Evolutionary conservation across 1,139 yeast genomes (phyloP), one percentile per base, ranked within the genome.

Genomic region (Meyerozyma smithsonii): DNA sequence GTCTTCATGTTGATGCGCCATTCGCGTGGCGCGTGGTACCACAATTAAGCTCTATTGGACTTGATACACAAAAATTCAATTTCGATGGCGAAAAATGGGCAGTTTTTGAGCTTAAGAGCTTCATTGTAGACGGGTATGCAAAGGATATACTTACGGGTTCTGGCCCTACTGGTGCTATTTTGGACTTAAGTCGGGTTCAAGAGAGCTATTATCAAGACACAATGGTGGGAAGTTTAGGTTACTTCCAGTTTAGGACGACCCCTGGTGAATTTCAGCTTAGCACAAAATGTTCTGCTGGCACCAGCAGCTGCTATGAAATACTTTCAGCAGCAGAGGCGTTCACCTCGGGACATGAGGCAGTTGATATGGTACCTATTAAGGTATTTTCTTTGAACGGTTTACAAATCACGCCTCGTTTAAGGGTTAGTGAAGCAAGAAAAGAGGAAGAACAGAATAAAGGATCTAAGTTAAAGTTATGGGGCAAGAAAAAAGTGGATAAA

Each of bases 71-170:
- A 14, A 26, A 26, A 6, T 26, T 26, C 30, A 26, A 26, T 26
- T 15, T 26, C 12, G 11, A 14, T 12, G 15, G 8, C 8, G 30
- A 26, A 10, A 26, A 26, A 8, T 26, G 30, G 30, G 30, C 30
- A n/a, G 8, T 44, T 4, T 71, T 46, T 44, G 51, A 52, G 36
- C 65, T 84, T 44, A 65, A 67, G 39, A 66, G 67, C 45, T 64
- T 82, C 12, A 54, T 84, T 10, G 62, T 90, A 14, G 94, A 90
- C 56, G 96, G 95, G 0, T 80, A 76, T 59, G 83, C 85, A 0
- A 60, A 65, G 40, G 81, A 80, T 45, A 56, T 64, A 2, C 45
- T 46, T 4, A 49, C 49, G 4, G 66, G 62, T 0, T 45, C 42
- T 5, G 48, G 71, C 0, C 84, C 89, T 0, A 60, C 72, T 1